Evolutionary conservation across 202 grass and related monocot genomes (phyloP).

Genomic region (Setaria viridis): DNA sequence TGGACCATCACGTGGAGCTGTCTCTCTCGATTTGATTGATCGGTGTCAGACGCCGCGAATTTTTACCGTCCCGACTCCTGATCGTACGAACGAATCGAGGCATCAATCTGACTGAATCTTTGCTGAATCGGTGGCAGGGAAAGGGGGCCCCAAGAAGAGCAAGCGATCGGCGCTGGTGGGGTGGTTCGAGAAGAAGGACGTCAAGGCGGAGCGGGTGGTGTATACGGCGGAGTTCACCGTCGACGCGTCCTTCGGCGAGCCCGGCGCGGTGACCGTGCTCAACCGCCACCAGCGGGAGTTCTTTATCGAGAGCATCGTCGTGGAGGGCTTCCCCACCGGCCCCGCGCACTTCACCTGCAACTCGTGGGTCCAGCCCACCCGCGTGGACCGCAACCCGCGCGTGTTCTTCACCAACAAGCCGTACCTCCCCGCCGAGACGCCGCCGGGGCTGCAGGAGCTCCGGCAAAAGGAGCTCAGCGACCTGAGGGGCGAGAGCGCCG

Average conservation of each 20-base stretch:
- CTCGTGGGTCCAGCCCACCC: slow-evolving; percentile 80
- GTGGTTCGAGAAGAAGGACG: slow-evolving; percentile 84
- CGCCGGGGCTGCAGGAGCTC: slow-evolving; percentile 62
- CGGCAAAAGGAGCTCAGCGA: slow-evolving; percentile 59
- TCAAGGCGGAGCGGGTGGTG: slow-evolving; percentile 69
- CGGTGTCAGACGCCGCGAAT: not conserved
- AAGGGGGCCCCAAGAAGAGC: slow-evolving; percentile 61
- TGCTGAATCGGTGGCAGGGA: slow-evolving; percentile 35
- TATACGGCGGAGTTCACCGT: slow-evolving; percentile 82
- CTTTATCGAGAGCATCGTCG: slow-evolving; percentile 84
- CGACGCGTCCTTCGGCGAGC: slow-evolving; percentile 71
- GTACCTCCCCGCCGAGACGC: slow-evolving; percentile 81
- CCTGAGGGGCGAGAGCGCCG: slow-evolving; percentile 53
- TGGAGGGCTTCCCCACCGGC: slow-evolving; percentile 74
- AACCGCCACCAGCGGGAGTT: slow-evolving; percentile 79
- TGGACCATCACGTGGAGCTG: slow-evolving; percentile 32
- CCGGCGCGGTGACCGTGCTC: slow-evolving; percentile 73
- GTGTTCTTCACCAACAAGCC: slow-evolving; percentile 95
- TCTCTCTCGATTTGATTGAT: slow-evolving; percentile 22
- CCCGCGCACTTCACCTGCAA: slow-evolving; percentile 73
- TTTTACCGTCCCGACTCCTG: slow-evolving; percentile 1
- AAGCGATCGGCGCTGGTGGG: slow-evolving; percentile 53
- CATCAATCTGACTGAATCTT: slow-evolving; percentile 20
- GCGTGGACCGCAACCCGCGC: slow-evolving; percentile 51
- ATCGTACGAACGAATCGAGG: not conserved